A percentile compares a stretch with the other conserved stretches of the same genome.
Evolutionary conservation across 164 flowering plant genomes (phyloP).

Genomic region (Houttuynia cordata): DNA sequence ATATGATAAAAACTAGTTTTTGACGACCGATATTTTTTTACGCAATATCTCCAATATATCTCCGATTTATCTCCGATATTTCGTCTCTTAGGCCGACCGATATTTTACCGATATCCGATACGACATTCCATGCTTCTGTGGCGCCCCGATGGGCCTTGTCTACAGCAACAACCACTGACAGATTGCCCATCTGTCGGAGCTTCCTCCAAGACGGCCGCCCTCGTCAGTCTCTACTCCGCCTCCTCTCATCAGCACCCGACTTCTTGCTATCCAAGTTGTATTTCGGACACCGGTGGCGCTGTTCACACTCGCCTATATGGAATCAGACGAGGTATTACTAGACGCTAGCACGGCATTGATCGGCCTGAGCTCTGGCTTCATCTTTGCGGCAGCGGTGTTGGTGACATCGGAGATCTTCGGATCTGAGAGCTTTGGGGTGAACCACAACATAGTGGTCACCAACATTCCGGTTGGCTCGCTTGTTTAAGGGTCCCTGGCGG

Average conservation of each 20-base stretch:
- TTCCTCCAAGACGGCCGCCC: conserved; percentile 29
- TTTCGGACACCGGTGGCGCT: conserved; percentile 85
- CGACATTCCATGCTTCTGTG: conserved; percentile 73
- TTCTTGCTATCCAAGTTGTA: conserved; percentile 48
- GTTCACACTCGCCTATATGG: conserved; percentile 43
- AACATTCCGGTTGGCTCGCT: conserved; percentile 86
- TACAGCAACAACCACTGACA: conserved; percentile 92
- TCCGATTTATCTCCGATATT: too few relatives aligned
- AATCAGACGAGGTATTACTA: conserved; percentile 25
- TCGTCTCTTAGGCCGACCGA: too few relatives aligned
- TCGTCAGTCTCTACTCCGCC: conserved; percentile 71
- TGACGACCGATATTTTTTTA: too few relatives aligned
- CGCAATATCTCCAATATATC: too few relatives aligned
- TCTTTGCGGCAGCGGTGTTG: conserved; percentile 86
- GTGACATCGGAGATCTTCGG: conserved; percentile 89
- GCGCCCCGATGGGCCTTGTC: conserved; percentile 85
- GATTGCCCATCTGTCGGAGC: conserved; percentile 75
- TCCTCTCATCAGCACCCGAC: conserved; percentile 82
- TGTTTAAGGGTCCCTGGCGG: conserved; percentile 68
- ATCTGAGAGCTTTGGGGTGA: conserved; percentile 68
- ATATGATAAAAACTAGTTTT: too few relatives aligned
- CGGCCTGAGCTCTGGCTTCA: conserved; percentile 86
- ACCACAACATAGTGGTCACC: conserved; percentile 87
- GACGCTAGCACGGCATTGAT: conserved; percentile 79
- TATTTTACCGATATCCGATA: too few relatives aligned